Conservation (phyloP, 1,284 basidiomycete genomes). For the Moesziomyces sp. region DNA sequence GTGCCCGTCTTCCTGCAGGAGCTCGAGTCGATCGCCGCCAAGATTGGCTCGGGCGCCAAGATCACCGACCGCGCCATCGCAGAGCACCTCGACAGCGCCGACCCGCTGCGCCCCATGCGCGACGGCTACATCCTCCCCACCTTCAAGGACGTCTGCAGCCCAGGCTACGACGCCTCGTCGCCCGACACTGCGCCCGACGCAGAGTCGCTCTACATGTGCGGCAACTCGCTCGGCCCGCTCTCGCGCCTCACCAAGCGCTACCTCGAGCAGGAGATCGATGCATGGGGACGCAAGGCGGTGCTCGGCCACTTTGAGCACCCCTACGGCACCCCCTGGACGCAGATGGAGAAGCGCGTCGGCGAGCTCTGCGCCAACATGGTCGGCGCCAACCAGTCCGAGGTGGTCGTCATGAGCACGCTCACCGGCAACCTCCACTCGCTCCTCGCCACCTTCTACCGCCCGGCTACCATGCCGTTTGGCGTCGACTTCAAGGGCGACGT, state of each 20-base stretch:
- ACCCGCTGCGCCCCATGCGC: constrained; percentile 44
- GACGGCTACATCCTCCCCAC: constrained; percentile 51
- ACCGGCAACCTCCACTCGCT: constrained; percentile 95
- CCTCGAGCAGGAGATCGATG: constrained; percentile 83
- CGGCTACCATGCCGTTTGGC: constrained; percentile 71
- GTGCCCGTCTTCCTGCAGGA: constrained; percentile 28
- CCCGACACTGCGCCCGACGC: constrained; percentile 37
- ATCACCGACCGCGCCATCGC: constrained; percentile 47
- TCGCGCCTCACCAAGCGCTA: constrained; percentile 79
- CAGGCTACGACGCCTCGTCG: constrained; percentile 16
- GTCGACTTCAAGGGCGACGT: constrained; percentile 34
- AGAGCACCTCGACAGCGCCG: constrained; percentile 37
- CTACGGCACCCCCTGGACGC: constrained; percentile 83
- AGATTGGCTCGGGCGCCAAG: constrained; percentile 27
- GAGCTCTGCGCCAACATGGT: constrained; percentile 84
- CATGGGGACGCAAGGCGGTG: constrained; percentile 85
- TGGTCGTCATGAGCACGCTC: constrained; percentile 91
- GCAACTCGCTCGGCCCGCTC: constrained; percentile 91
- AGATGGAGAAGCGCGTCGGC: constrained; percentile 79
- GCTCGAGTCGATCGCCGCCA: constrained; percentile 38
- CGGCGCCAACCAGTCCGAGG: constrained; percentile 86
- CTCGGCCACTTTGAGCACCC: constrained; percentile 92
- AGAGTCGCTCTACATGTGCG: constrained; percentile 84
- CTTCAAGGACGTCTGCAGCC: constrained; percentile 45
- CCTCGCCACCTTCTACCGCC: constrained; percentile 93